These are phyloP conservation scores for Hymenoscyphus infarciens DNA, from an alignment of 2,329 filamentous ascomycete species.

Conservation along the genomic window DNA sequence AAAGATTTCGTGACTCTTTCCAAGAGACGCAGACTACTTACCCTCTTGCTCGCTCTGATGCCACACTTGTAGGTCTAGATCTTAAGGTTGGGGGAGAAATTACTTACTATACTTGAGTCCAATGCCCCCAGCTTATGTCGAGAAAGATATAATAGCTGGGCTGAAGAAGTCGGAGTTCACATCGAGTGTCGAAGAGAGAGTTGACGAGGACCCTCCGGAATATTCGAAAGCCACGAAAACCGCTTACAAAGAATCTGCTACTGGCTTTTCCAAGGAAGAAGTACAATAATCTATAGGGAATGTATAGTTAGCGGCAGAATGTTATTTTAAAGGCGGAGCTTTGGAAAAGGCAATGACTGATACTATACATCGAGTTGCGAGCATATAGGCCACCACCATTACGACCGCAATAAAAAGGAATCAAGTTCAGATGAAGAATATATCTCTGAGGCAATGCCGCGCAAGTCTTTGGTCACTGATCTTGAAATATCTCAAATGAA, in stretches of 20 bases:
- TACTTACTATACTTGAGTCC: neutral
- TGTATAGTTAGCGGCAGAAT: no score
- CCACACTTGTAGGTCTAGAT: neutral
- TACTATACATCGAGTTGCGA: neutral
- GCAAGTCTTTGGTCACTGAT: neutral
- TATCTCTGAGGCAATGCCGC: neutral
- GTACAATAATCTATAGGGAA: no score
- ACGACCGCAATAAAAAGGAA: neutral
- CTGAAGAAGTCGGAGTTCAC: no score
- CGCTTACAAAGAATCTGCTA: no score
- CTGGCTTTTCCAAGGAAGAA: no score
- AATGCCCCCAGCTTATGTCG: neutral
- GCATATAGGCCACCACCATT: neutral
- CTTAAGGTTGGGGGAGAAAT: neutral
- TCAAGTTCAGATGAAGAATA: neutral
- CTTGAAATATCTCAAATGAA: no score
- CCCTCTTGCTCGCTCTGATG: neutral
- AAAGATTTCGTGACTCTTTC: neutral
- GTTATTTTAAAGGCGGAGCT: neutral
- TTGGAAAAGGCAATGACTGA: neutral
- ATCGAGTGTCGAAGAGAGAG: no score
- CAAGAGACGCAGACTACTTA: neutral
- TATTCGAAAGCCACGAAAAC: no score
- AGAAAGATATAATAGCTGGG: neutral
- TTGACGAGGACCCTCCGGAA: no score